Conservation (phyloP, 352 stramenopile genomes). For the Phytophthora pini region DNA sequence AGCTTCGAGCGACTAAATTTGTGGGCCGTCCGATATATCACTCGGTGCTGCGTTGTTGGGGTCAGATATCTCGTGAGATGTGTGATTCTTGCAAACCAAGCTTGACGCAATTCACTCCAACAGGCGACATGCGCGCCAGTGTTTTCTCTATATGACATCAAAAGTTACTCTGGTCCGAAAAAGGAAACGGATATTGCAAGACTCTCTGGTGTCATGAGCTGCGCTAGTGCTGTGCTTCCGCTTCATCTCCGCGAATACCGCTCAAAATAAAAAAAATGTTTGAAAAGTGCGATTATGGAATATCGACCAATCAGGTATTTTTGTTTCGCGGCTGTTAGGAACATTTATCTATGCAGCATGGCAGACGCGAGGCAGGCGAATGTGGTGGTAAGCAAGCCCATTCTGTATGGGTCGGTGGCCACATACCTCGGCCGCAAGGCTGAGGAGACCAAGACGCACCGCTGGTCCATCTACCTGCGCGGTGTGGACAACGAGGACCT, state of each 20-base stretch:
- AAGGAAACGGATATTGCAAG: constrained; percentile 12
- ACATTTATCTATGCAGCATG: constrained; percentile 40
- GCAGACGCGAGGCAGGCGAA: constrained; percentile 77
- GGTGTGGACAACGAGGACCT: constrained; percentile 95
- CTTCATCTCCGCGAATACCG: constrained; percentile 43
- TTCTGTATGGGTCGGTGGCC: constrained; percentile 95
- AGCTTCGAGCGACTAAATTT: constrained; percentile 33
- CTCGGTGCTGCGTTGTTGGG: constrained; percentile 20
- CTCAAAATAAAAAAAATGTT: constrained; percentile 7
- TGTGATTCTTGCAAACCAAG: constrained; percentile 6
- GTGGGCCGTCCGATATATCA: constrained; percentile 30
- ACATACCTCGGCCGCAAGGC: constrained; percentile 93
- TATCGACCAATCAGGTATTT: constrained; percentile 18
- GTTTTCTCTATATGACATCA: constrained; percentile 10
- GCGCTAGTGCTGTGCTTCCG: constrained; percentile 39
- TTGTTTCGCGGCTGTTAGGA: constrained; percentile 5
- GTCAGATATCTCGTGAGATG: constrained; percentile 23
- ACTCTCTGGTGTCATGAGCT: background rate
- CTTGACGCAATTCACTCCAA: constrained; percentile 1
- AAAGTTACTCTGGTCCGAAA: constrained; percentile 2
- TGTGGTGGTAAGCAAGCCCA: constrained; percentile 92
- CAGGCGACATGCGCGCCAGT: constrained; percentile 1
- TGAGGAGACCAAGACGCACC: constrained; percentile 95
- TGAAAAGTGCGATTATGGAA: constrained; percentile 27
- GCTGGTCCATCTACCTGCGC: constrained; percentile 96